A percentile compares a stretch with the other conserved stretches of the same genome.
Evolutionary conservation across 2,329 filamentous ascomycete genomes (phyloP).

Genomic region (Exophiala xenobiotica): DNA sequence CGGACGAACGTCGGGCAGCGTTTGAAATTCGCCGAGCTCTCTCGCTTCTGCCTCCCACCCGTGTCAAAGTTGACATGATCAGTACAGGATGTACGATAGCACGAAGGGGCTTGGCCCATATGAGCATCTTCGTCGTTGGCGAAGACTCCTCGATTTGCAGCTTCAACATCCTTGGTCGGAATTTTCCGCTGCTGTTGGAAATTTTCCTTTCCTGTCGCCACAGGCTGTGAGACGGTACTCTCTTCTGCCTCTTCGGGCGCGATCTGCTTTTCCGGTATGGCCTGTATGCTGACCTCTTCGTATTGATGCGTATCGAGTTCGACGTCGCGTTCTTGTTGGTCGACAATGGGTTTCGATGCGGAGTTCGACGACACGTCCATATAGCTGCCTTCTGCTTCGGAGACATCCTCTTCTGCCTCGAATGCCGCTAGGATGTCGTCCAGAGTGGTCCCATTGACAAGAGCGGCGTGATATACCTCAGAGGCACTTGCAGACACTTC

Average conservation of each 20-base stretch:
- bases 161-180: too few relatives aligned
- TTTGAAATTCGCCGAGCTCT: constrained; percentile 1
- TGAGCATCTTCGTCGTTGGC: too few relatives aligned
- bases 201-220: background rate
- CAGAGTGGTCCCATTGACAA: constrained; percentile 17
- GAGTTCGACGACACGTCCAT: background rate
- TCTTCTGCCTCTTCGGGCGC: background rate
- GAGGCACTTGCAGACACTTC: constrained; percentile 12
- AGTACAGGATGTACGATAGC: too few relatives aligned
- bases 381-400: background rate
- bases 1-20: constrained; percentile 23
- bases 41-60: background rate
- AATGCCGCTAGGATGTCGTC: constrained; percentile 23
- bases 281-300: constrained; percentile 9
- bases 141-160: too few relatives aligned
- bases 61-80: too few relatives aligned
- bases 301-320: constrained; percentile 6
- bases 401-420: constrained; percentile 6
- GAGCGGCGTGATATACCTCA: constrained; percentile 21
- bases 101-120: too few relatives aligned
- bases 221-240: background rate
- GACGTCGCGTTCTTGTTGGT: background rate
- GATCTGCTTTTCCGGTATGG: constrained; percentile 1
- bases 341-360: background rate
- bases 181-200: background rate